phyloP scores from a whole-genome alignment of 768 basidiomycete genomes.

The Tricholoma matsutake region DNA sequence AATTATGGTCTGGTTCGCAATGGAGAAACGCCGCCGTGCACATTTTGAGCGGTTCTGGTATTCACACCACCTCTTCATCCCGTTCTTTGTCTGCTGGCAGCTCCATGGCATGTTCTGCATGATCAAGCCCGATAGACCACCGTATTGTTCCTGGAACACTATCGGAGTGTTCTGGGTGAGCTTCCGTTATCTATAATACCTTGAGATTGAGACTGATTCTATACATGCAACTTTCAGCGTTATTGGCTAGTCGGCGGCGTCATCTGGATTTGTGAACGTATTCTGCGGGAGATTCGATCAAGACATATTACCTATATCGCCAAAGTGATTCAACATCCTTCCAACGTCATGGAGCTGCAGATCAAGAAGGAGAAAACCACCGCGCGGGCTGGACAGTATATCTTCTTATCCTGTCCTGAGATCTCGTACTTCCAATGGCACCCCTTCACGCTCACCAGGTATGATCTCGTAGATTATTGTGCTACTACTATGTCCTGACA shows the following conservation, averaged over 20 bases:
- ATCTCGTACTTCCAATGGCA: slow-evolving; percentile 97
- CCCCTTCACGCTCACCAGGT: slow-evolving; percentile 92
- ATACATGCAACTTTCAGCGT: slow-evolving; percentile 42
- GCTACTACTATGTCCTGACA: neutral
- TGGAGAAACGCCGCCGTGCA: slow-evolving; percentile 72
- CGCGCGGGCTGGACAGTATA: slow-evolving; percentile 86
- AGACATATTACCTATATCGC: slow-evolving; percentile 90
- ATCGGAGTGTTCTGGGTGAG: slow-evolving; percentile 96
- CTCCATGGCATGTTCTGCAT: slow-evolving; percentile 96
- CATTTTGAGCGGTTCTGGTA: slow-evolving; percentile 92
- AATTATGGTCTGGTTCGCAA: slow-evolving; percentile 82
- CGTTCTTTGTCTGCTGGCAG: slow-evolving; percentile 95
- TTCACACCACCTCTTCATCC: slow-evolving; percentile 82
- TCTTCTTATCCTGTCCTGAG: slow-evolving; percentile 89
- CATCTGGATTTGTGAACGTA: slow-evolving; percentile 84
- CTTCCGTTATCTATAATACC: slow-evolving; percentile 6
- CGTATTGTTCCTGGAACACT: slow-evolving; percentile 79
- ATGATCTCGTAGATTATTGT: slow-evolving; percentile 12
- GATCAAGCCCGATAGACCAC: slow-evolving; percentile 87
- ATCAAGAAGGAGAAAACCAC: slow-evolving; percentile 95
- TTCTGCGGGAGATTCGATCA: slow-evolving; percentile 88
- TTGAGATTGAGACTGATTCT: slow-evolving; percentile 4
- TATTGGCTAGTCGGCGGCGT: slow-evolving; percentile 89
- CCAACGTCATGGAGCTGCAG: slow-evolving; percentile 91
- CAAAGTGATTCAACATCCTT: slow-evolving; percentile 94